These are phyloP conservation scores for Trichophyton mentagrophytes DNA, from an alignment of 2,329 filamentous ascomycete species.

Conservation along the genomic window DNA sequence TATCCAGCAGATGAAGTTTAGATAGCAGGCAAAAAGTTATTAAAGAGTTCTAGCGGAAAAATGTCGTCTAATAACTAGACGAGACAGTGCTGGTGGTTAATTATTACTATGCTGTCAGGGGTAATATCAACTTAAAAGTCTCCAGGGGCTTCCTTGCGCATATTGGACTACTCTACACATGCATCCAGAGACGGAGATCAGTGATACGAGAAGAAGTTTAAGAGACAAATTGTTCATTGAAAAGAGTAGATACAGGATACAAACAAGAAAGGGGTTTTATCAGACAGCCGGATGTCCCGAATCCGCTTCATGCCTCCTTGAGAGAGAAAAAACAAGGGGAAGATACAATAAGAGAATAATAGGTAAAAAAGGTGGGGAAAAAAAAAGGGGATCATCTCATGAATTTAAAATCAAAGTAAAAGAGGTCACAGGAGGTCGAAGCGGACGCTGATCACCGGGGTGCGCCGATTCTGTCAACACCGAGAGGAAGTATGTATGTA, in stretches of 20 bases:
- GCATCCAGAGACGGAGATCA: too few species aligned
- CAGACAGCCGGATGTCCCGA: neutral
- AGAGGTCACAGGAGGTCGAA: neutral
- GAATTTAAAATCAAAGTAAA: neutral
- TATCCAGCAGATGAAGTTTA: too few species aligned
- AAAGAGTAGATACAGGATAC: neutral
- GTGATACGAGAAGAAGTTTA: neutral
- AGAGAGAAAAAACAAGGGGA: neutral
- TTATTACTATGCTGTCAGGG: too few species aligned
- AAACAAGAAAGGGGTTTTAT: neutral
- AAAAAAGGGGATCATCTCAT: neutral
- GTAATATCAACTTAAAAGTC: too few species aligned
- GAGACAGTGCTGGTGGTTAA: too few species aligned
- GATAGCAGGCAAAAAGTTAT: too few species aligned
- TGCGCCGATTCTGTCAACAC: neutral
- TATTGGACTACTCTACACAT: too few species aligned
- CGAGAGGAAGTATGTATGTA: neutral
- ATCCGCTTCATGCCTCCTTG: neutral
- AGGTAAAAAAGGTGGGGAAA: neutral
- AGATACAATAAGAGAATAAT: neutral
- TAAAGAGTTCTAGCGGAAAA: too few species aligned
- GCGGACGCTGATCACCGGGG: neutral
- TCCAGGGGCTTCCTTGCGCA: too few species aligned
- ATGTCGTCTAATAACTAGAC: too few species aligned
- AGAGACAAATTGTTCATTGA: conserved; percentile 1